A percentile compares a stretch with the other conserved stretches of the same genome.
Evolutionary conservation across 1,284 basidiomycete species (phyloP).

Genomic region (Cutaneotrichosporon sp.): DNA sequence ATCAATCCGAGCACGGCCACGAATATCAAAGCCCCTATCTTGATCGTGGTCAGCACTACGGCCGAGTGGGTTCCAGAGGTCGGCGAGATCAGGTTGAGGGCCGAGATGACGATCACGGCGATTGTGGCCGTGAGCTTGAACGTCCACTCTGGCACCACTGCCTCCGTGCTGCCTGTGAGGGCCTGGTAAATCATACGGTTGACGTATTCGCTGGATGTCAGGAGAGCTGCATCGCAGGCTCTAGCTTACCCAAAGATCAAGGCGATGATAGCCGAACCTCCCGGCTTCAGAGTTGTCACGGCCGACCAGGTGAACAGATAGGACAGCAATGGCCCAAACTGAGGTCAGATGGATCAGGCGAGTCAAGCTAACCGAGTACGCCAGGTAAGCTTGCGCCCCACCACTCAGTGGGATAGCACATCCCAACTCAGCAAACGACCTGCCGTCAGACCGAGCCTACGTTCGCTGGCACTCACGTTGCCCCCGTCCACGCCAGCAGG

Average conservation of each 20-base stretch:
- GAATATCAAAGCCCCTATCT: conserved; percentile 53
- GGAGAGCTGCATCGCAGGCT: too few species aligned
- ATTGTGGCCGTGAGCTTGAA: conserved; percentile 77
- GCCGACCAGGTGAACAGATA: conserved; percentile 86
- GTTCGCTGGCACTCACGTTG: conserved; percentile 46
- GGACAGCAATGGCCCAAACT: conserved; percentile 75
- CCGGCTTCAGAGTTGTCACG: conserved; percentile 74
- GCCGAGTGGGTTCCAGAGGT: conserved; percentile 75
- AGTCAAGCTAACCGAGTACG: conserved; percentile 59
- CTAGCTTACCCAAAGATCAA: conserved; percentile 50
- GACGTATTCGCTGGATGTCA: conserved; percentile 80
- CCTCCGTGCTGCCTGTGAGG: conserved; percentile 47
- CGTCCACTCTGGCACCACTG: conserved; percentile 78
- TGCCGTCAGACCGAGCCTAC: conserved; percentile 32
- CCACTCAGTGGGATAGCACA: conserved; percentile 60
- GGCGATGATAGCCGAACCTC: conserved; percentile 55
- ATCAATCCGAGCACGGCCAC: conserved; percentile 50
- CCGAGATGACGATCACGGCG: conserved; percentile 66
- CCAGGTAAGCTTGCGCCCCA: conserved; percentile 84
- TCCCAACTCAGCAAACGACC: conserved; percentile 77
- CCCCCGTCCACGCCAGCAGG: conserved; percentile 85
- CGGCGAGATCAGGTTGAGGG: conserved; percentile 71
- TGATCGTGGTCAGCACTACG: conserved; percentile 79
- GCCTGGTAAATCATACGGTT: conserved; percentile 55
- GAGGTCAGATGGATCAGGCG: conserved; percentile 2